Percentiles rank a stretch among this genome's conserved stretches.
These are phyloP conservation scores for Pseudocohnilembus persalinus DNA, from an alignment of 169 alveolate species.

Conservation along the genomic window DNA sequence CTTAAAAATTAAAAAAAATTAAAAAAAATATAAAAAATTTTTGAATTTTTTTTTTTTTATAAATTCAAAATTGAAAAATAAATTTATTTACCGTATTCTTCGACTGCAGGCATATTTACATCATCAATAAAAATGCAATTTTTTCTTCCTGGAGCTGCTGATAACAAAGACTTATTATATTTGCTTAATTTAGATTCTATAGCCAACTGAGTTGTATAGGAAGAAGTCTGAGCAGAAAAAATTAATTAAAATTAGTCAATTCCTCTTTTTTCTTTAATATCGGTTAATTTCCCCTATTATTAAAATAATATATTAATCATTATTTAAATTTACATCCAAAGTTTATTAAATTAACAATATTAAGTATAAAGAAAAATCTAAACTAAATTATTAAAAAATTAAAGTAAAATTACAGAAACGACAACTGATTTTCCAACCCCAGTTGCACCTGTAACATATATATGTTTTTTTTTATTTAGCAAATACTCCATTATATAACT, in stretches of 20 bases:
- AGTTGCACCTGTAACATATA: constrained; percentile 89
- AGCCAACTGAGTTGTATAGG: constrained; percentile 73
- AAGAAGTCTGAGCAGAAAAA: constrained; percentile 90
- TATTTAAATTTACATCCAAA: constrained; percentile 93
- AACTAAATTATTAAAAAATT: background rate
- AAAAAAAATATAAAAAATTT: too few relatives aligned
- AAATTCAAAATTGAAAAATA: too few relatives aligned
- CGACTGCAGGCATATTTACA: constrained; percentile 86
- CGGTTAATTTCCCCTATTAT: background rate
- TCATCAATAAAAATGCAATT: constrained; percentile 86
- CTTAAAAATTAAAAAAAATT: too few relatives aligned
- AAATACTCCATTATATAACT: constrained; percentile 72
- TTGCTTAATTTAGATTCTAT: constrained; percentile 83
- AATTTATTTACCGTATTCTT: too few relatives aligned
- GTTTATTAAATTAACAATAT: constrained; percentile 71
- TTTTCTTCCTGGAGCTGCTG: constrained; percentile 84
- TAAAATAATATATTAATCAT: constrained; percentile 56
- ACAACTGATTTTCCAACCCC: constrained; percentile 94
- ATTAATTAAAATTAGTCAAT: constrained; percentile 77
- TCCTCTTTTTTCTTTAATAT: constrained; percentile 20
- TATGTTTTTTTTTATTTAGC: constrained; percentile 62
- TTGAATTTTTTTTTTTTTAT: too few relatives aligned
- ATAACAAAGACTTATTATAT: constrained; percentile 64
- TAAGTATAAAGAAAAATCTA: constrained; percentile 38
- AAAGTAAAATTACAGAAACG: constrained; percentile 30